phyloP scores from a whole-genome alignment of 768 basidiomycete genomes.

The Termitomyces sp. region DNA sequence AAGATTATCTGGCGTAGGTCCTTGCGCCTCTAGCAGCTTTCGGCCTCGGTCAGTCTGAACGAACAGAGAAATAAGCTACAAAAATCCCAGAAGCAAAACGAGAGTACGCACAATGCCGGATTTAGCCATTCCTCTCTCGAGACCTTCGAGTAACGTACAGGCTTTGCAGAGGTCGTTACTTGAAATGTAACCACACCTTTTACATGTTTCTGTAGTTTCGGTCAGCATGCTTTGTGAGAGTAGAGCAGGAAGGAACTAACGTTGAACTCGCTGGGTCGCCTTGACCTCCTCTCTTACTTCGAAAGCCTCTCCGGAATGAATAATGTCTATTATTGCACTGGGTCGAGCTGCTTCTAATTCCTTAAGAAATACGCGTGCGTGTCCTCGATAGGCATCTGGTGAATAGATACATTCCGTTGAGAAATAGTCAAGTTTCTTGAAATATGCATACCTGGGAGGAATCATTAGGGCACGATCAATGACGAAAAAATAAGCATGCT shows the following conservation, averaged over 20 bases:
- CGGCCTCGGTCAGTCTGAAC: conserved; percentile 60
- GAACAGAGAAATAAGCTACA: conserved; percentile 1
- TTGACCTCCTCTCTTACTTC: conserved; percentile 83
- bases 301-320: conserved; percentile 92
- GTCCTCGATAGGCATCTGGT: conserved; percentile 96
- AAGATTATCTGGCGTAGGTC: conserved; percentile 57
- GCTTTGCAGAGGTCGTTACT: conserved; percentile 97
- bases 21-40: conserved; percentile 55
- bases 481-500: conserved; percentile 16
- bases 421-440: conserved; percentile 98
- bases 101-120: conserved; percentile 50
- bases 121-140: conserved; percentile 75
- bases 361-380: conserved; percentile 91
- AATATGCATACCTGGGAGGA: conserved; percentile 85
- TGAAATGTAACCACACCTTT: conserved; percentile 91
- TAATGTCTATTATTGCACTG: conserved; percentile 95
- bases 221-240: conserved; percentile 3
- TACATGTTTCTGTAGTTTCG: conserved; percentile 66
- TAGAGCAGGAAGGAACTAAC: conserved; percentile 38
- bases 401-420: conserved; percentile 99
- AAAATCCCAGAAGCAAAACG: not conserved
- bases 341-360: conserved; percentile 92
- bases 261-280: conserved; percentile 75
- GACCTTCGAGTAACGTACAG: conserved; percentile 83
- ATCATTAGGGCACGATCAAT: not conserved